Base-by-base conservation (phyloP, 441 rosid species). In the Rhodomyrtus psidioides region DNA sequence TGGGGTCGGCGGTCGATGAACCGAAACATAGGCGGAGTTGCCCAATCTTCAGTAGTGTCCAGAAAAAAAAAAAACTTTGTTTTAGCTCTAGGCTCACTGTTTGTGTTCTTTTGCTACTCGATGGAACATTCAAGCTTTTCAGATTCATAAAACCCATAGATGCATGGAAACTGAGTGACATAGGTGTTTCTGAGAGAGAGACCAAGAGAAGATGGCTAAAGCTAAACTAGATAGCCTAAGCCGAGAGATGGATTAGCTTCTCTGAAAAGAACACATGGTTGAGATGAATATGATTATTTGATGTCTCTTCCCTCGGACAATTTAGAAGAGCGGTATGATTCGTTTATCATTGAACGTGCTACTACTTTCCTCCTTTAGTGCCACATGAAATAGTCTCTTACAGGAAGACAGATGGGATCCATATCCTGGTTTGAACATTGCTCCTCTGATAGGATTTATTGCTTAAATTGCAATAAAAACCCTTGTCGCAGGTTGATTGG, bases 401-500 rank as follows among this genome's bases (percentile, higher is more conserved):
- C 76, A 19, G 76, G 76, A 65, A 34, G 46, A 65, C 46, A 19
- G 15, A 65, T 19, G 76, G 15, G 46, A 65, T 34, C 26, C 26
- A 65, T 65, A 34, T 39, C n/a, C 49, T 34, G 42, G 79, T 21
- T 65, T 26, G 24, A 65, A 21, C 79, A 65, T 12, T 65, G n/a
- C 79, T 65, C n/a, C 26, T 21, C 49, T 34, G 79, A 65, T 19
- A 9, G 79, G 79, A 65, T 65, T 19, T 34, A 4, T 65, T 53
- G 60, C 58, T 54, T 39, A 82, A 82, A 82, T 34, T 34, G 49
- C 49, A 65, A 65, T 34, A 19, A 65, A 65, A 65, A 65, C 79
- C 39, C 16, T 27, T 51, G 28, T n/a, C 27, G 60, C 89, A 97
- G 98, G 94, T 97, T 91, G 95, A 94, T 27, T 97, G 98, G 98